Conservation (phyloP, 208 protist genomes). For the Balamuthia mandrillaris region DNA sequence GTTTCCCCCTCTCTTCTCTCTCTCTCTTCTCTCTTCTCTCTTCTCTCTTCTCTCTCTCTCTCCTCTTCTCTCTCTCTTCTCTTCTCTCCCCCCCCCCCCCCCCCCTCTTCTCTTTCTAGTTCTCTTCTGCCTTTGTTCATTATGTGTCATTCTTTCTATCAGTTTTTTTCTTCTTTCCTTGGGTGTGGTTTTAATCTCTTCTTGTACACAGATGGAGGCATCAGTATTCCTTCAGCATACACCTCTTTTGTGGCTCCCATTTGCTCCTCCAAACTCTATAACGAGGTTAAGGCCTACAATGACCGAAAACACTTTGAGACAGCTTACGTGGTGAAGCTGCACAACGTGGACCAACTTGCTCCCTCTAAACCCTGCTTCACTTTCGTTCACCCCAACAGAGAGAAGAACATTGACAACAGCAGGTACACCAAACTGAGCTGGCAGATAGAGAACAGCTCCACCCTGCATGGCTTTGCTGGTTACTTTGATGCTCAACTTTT, state of each 20-base stretch:
- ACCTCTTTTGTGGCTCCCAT: slow-evolving; percentile 80
- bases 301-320: slow-evolving; percentile 73
- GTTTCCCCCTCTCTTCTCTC: neutral
- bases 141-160: too few relatives aligned
- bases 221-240: slow-evolving; percentile 70
- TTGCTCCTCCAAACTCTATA: slow-evolving; percentile 63
- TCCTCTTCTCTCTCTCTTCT: too few relatives aligned
- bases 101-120: neutral
- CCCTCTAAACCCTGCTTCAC: slow-evolving; percentile 67
- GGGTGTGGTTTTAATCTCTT: too few relatives aligned
- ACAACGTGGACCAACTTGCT: slow-evolving; percentile 53
- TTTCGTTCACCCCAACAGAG: slow-evolving; percentile 77
- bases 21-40: too few relatives aligned
- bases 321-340: slow-evolving; percentile 82
- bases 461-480: slow-evolving; percentile 81
- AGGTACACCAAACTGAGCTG: slow-evolving; percentile 49
- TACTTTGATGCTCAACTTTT: slow-evolving; percentile 83
- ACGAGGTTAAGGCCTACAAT: slow-evolving; percentile 62
- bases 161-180: too few relatives aligned
- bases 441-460: neutral
- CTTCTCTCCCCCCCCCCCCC: neutral
- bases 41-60: too few relatives aligned
- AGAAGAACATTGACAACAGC: slow-evolving; percentile 55
- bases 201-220: slow-evolving; percentile 51
- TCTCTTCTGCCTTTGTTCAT: neutral